Conservation (phyloP, 306 rosid species). For the Cajanus cajan region DNA sequence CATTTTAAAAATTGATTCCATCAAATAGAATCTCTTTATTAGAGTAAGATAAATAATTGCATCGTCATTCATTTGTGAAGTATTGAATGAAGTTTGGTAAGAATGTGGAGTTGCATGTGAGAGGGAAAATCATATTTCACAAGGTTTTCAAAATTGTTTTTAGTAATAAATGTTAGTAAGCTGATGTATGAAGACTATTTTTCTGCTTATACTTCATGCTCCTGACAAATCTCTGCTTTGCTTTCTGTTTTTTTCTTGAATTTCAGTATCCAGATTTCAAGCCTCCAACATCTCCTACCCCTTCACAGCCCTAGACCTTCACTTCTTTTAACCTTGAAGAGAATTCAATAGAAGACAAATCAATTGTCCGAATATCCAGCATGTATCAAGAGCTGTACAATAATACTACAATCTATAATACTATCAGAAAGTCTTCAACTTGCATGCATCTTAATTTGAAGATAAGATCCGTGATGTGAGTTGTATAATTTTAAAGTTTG, state of each 20-base stretch:
- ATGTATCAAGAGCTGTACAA: slow-evolving; percentile 26
- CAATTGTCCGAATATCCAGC: slow-evolving; percentile 15
- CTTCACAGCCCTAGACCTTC: slow-evolving; percentile 77
- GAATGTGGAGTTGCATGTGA: slow-evolving; percentile 13
- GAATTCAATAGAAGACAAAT: slow-evolving; percentile 31
- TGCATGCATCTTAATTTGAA: slow-evolving; percentile 25
- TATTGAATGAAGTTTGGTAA: not conserved
- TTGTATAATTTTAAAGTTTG: slow-evolving; percentile 26
- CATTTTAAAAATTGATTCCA: too few relatives aligned
- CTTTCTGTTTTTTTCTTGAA: not conserved
- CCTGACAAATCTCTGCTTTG: not conserved
- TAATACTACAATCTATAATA: slow-evolving; percentile 32
- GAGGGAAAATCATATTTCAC: not conserved
- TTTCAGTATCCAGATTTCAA: slow-evolving; percentile 96
- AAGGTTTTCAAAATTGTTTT: not conserved
- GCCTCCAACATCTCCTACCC: slow-evolving; percentile 95
- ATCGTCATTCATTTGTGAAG: slow-evolving; percentile 5
- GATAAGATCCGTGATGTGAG: slow-evolving; percentile 15
- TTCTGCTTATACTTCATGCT: slow-evolving; percentile 7
- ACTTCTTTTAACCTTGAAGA: slow-evolving; percentile 23
- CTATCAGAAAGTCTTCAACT: slow-evolving; percentile 29
- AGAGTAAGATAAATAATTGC: not conserved
- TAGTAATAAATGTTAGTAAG: not conserved
- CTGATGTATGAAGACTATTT: not conserved
- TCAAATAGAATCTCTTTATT: not conserved